Percentiles rank a stretch among this genome's conserved stretches.
Conservation (phyloP, 2,329 filamentous ascomycete genomes). For the Cladorrhinum sp. region DNA sequence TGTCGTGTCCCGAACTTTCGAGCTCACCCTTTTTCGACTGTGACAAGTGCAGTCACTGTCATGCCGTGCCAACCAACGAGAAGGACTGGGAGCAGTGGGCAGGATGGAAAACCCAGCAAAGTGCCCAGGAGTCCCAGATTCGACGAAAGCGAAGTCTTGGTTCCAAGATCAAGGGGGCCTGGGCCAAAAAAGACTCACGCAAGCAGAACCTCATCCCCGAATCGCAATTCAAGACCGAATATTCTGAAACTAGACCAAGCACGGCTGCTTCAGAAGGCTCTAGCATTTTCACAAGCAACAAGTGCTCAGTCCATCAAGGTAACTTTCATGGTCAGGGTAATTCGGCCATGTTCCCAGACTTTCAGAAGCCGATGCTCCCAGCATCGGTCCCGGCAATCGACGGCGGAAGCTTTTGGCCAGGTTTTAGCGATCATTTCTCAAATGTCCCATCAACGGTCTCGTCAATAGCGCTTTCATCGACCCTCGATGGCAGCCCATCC, state of each 20-base stretch:
- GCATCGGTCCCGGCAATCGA: conserved; percentile 17
- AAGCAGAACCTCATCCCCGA: conserved; percentile 16
- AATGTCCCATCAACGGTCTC: conserved; percentile 24
- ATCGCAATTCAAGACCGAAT: conserved; percentile 12
- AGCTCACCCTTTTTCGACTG: conserved; percentile 30
- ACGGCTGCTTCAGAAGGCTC: conserved; percentile 20
- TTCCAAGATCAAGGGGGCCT: conserved; percentile 28
- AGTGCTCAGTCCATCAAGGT: conserved; percentile 13
- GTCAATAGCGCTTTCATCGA: conserved; percentile 24
- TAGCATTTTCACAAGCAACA: conserved; percentile 13
- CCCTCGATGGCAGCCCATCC: conserved; percentile 17
- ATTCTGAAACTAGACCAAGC: conserved; percentile 18
- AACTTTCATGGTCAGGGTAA: conserved; percentile 9
- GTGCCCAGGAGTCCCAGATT: conserved; percentile 13
- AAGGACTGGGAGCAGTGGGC: conserved; percentile 32
- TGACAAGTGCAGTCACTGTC: conserved; percentile 30
- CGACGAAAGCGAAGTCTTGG: conserved; percentile 29
- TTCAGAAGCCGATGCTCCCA: conserved; percentile 17
- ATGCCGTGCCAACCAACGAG: conserved; percentile 31
- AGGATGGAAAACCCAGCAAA: conserved; percentile 26
- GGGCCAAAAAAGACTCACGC: conserved; percentile 20
- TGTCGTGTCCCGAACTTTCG: conserved; percentile 29
- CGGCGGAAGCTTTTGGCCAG: conserved; percentile 24
- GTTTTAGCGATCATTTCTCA: conserved; percentile 14
- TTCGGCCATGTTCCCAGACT: conserved; percentile 2